These are phyloP conservation scores for Penicillium sp. DNA, from an alignment of 2,329 filamentous ascomycete genomes.

Conservation along the genomic window DNA sequence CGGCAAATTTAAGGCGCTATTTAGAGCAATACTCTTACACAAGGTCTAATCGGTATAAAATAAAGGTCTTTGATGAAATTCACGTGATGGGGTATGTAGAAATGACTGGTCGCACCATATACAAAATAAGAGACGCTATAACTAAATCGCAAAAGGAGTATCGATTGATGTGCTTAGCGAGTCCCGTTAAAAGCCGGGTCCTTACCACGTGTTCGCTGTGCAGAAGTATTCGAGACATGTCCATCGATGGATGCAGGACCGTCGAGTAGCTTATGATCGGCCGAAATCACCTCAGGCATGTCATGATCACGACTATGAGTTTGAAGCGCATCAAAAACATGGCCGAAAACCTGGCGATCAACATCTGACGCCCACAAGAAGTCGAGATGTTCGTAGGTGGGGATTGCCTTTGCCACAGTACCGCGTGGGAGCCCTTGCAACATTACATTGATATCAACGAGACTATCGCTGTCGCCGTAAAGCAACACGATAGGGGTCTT, in stretches of 20 bases:
- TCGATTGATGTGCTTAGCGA: background rate
- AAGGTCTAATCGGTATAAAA: no score
- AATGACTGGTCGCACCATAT: background rate
- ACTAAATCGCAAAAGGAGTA: background rate
- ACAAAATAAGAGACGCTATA: background rate
- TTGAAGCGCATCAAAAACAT: constrained; percentile 87
- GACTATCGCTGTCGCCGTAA: constrained; percentile 89
- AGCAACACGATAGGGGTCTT: constrained; percentile 91
- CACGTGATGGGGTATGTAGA: constrained; percentile 7
- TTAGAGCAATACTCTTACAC: no score
- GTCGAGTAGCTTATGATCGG: constrained; percentile 7
- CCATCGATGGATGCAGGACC: constrained; percentile 8
- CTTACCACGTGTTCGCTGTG: constrained; percentile 7
- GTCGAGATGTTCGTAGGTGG: constrained; percentile 95
- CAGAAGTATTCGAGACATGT: constrained; percentile 22
- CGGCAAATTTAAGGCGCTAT: no score
- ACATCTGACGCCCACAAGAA: constrained; percentile 93
- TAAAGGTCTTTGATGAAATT: no score
- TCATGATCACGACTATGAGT: constrained; percentile 51
- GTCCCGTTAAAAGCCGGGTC: constrained; percentile 6
- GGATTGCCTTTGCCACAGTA: constrained; percentile 83
- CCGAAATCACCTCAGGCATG: background rate
- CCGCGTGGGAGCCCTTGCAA: constrained; percentile 81
- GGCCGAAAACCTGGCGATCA: constrained; percentile 80
- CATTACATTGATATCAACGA: constrained; percentile 95